phyloP scores from a whole-genome alignment of 306 rosid genomes.

The Corylus avellana region DNA sequence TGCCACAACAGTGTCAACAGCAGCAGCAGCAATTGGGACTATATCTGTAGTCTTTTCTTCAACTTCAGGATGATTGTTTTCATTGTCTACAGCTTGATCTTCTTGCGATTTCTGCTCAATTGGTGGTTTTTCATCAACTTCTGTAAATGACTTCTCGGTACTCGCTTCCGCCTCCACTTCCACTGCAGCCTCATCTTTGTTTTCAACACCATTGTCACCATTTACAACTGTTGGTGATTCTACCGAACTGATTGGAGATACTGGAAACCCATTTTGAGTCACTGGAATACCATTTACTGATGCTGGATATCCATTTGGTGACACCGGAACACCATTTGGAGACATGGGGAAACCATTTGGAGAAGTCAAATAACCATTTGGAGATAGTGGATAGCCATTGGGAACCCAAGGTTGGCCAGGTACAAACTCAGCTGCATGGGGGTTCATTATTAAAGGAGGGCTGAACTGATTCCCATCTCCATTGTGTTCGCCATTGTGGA shows the following conservation, averaged over 20 bases:
- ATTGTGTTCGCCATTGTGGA: slow-evolving; percentile 54
- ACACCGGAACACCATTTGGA: slow-evolving; percentile 55
- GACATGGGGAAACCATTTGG: slow-evolving; percentile 57
- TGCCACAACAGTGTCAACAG: slow-evolving; percentile 32
- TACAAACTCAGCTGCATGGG: slow-evolving; percentile 93
- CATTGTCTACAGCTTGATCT: slow-evolving; percentile 40
- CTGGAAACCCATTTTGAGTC: slow-evolving; percentile 51
- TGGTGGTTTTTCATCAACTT: slow-evolving; percentile 43
- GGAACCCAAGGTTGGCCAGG: slow-evolving; percentile 84
- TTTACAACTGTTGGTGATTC: slow-evolving; percentile 43
- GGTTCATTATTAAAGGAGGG: slow-evolving; percentile 84
- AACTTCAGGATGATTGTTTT: slow-evolving; percentile 22
- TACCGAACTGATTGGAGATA: slow-evolving; percentile 54
- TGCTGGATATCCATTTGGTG: slow-evolving; percentile 58
- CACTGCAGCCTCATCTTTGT: slow-evolving; percentile 29
- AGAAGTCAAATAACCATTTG: slow-evolving; percentile 59
- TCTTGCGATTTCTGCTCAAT: slow-evolving; percentile 47
- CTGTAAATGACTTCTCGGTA: slow-evolving; percentile 34
- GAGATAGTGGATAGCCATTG: slow-evolving; percentile 74
- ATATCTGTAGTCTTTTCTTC: slow-evolving; percentile 52
- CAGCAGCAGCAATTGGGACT: slow-evolving; percentile 10
- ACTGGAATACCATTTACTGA: slow-evolving; percentile 48
- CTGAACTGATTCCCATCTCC: slow-evolving; percentile 69
- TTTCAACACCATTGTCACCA: slow-evolving; percentile 41
- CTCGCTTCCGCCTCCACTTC: slow-evolving; percentile 42